A percentile compares a stretch with the other conserved stretches of the same genome.
Conservation (phyloP, 108 stramenopile species). For the Mayamaea pseudoterrestris region DNA sequence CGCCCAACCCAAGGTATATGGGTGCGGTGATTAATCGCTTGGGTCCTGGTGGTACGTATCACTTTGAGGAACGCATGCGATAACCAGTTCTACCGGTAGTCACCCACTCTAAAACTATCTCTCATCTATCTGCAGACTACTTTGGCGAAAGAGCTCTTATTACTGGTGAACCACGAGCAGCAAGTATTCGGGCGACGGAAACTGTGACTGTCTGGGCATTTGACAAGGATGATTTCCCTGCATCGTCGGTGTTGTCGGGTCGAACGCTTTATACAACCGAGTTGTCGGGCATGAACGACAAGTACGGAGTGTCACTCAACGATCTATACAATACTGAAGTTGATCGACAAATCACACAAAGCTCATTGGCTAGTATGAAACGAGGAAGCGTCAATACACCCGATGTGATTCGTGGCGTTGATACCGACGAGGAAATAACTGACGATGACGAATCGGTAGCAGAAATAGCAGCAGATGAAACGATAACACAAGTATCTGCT, state of each 20-base stretch:
- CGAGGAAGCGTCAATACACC: constrained; percentile 43
- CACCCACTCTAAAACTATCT: too few species aligned
- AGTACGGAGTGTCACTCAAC: constrained; percentile 53
- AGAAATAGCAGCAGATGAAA: background rate
- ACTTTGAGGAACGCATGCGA: too few species aligned
- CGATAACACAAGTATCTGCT: background rate
- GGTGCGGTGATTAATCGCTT: constrained; percentile 68
- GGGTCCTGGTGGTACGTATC: too few species aligned
- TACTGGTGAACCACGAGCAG: constrained; percentile 83
- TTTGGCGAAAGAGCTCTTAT: constrained; percentile 88
- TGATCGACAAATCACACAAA: constrained; percentile 24
- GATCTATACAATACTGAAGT: constrained; percentile 35
- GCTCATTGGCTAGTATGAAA: constrained; percentile 34
- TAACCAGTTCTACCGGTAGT: too few species aligned
- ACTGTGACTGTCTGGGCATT: constrained; percentile 58
- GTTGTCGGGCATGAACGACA: constrained; percentile 30
- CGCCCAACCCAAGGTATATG: constrained; percentile 41
- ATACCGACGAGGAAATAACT: constrained; percentile 40
- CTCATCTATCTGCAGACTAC: constrained; percentile 60
- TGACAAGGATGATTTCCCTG: constrained; percentile 60
- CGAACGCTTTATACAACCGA: constrained; percentile 22
- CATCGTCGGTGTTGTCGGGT: constrained; percentile 53
- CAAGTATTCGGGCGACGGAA: constrained; percentile 59
- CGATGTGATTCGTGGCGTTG: constrained; percentile 42
- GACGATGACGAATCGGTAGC: constrained; percentile 1